Evolutionary conservation across 176 grass and related monocot species (phyloP).

Genomic region (Coix lacrymajobi): DNA sequence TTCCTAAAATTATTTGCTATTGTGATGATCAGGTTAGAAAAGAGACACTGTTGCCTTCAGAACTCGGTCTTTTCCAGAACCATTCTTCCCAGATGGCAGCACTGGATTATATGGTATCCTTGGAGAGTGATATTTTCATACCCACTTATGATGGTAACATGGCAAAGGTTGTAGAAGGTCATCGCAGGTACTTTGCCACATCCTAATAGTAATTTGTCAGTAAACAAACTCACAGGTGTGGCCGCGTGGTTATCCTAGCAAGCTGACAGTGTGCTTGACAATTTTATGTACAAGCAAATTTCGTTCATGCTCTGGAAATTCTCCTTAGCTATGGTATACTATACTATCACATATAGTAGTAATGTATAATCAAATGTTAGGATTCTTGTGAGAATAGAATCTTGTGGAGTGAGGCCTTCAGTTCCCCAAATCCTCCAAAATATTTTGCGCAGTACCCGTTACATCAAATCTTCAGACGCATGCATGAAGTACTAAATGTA

Average conservation of each 20-base stretch:
- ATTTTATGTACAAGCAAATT: not conserved
- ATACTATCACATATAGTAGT: not conserved
- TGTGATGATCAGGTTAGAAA: constrained; percentile 70
- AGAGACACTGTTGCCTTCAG: constrained; percentile 68
- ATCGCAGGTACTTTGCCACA: constrained; percentile 70
- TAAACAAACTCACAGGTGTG: not conserved
- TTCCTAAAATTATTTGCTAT: constrained; percentile 8
- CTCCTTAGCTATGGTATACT: not conserved
- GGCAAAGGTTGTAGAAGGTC: constrained; percentile 92
- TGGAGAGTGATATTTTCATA: constrained; percentile 84
- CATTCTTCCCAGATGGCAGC: constrained; percentile 99
- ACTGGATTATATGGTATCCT: constrained; percentile 92
- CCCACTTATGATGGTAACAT: constrained; percentile 95
- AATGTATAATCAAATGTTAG: not conserved
- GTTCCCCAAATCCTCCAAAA: too few relatives aligned
- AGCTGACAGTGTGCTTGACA: not conserved
- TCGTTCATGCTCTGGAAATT: not conserved
- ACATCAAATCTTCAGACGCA: too few relatives aligned
- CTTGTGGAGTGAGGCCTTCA: not conserved
- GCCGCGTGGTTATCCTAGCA: not conserved
- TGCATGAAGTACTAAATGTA: too few relatives aligned
- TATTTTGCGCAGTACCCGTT: too few relatives aligned
- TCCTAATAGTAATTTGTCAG: not conserved
- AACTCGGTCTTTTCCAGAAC: constrained; percentile 73
- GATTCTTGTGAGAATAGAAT: not conserved